Percentiles rank a stretch among this genome's conserved stretches.
These are phyloP conservation scores for Calonectria naviculata DNA, from an alignment of 2,329 filamentous ascomycete species.

Conservation along the genomic window DNA sequence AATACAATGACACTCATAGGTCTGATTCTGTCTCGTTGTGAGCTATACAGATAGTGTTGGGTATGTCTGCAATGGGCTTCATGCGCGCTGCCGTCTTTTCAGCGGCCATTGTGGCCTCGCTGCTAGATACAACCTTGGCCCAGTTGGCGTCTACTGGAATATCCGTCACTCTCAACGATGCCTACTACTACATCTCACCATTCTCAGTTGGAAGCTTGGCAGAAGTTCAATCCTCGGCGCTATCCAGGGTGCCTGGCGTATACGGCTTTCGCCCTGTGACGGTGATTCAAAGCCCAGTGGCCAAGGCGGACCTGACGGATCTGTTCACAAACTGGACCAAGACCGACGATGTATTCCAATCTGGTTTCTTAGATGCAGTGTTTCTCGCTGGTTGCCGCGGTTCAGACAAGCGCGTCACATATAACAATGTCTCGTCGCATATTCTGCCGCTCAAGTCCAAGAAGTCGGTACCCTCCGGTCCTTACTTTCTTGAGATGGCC, in stretches of 20 bases:
- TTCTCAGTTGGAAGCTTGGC: neutral
- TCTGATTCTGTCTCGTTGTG: neutral
- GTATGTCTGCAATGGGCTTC: neutral
- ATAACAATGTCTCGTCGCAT: neutral
- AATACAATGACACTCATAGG: neutral
- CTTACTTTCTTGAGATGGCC: neutral
- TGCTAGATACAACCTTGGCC: neutral
- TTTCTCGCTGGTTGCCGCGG: neutral
- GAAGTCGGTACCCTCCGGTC: neutral
- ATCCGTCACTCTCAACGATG: neutral
- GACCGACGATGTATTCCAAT: slow-evolving; percentile 1
- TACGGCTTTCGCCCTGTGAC: slow-evolving; percentile 3
- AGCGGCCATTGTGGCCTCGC: neutral
- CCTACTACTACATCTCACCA: slow-evolving; percentile 3
- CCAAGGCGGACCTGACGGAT: neutral
- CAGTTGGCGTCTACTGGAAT: neutral
- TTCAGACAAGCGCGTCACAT: neutral
- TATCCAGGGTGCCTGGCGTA: neutral
- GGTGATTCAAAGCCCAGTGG: neutral
- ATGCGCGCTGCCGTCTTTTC: neutral
- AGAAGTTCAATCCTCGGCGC: neutral
- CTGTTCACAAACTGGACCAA: slow-evolving; percentile 2
- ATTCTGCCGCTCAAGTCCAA: neutral
- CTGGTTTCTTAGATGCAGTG: neutral
- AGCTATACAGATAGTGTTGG: neutral